These are phyloP conservation scores for Malbranchea zuffiana DNA, from an alignment of 2,329 filamentous ascomycete species.

Conservation along the genomic window DNA sequence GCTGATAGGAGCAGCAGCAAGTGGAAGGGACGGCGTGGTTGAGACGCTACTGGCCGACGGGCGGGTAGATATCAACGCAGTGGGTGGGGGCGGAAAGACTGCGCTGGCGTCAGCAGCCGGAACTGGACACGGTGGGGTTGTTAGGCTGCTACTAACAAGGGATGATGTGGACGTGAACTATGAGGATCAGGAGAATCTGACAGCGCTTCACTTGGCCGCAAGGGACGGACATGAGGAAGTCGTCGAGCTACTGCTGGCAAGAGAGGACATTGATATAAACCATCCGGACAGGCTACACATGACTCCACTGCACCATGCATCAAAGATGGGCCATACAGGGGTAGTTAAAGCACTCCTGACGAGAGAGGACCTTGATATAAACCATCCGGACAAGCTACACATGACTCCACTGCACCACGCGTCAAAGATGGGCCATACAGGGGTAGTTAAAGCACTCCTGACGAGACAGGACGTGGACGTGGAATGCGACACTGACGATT, in stretches of 20 bases:
- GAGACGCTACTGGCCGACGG: no score
- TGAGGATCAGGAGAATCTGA: background rate
- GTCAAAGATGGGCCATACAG: background rate
- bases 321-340: background rate
- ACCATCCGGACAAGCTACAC: no score
- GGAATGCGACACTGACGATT: no score
- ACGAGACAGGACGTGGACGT: background rate
- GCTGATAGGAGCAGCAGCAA: no score
- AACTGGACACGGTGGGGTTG: conserved; percentile 27
- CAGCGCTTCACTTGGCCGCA: conserved; percentile 1
- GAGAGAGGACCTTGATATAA: background rate
- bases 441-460: background rate
- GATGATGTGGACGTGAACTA: conserved; percentile 3
- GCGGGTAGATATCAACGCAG: no score
- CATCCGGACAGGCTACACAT: background rate
- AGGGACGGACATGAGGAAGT: background rate
- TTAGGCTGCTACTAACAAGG: conserved; percentile 19
- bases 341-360: background rate
- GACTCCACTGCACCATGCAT: background rate
- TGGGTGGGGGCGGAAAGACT: no score
- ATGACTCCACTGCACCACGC: no score
- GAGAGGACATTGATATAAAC: background rate
- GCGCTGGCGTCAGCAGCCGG: conserved; percentile 30
- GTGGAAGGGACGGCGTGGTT: no score
- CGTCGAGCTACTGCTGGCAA: conserved; percentile 1